phyloP scores from a whole-genome alignment of 1,139 yeast genomes.

The Debaryomyces udenii region DNA sequence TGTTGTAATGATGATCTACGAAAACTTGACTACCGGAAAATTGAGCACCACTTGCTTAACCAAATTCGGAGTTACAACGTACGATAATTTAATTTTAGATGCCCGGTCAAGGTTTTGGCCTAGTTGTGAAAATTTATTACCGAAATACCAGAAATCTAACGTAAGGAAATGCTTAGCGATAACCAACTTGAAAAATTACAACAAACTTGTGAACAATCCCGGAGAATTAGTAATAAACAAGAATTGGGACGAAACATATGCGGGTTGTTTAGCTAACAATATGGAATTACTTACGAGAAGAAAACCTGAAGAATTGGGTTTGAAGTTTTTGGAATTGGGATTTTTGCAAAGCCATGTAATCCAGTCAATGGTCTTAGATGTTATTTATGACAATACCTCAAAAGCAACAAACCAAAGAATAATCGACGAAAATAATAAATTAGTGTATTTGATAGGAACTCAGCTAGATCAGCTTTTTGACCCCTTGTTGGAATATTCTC shows the following conservation, averaged over 20 bases:
- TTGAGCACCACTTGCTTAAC: conserved; percentile 67
- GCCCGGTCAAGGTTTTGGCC: conserved; percentile 71
- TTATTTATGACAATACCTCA: conserved; percentile 62
- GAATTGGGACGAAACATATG: conserved; percentile 73
- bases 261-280: conserved; percentile 70
- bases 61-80: conserved; percentile 67
- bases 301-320: conserved; percentile 62
- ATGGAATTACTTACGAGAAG: conserved; percentile 55
- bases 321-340: conserved; percentile 55
- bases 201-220: conserved; percentile 47
- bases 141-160: conserved; percentile 52
- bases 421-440: conserved; percentile 56
- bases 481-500: conserved; percentile 87
- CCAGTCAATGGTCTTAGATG: conserved; percentile 66
- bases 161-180: conserved; percentile 80
- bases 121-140: conserved; percentile 71
- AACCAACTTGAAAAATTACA: conserved; percentile 67
- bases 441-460: conserved; percentile 77
- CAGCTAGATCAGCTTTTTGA: conserved; percentile 89
- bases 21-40: conserved; percentile 45
- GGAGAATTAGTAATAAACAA: conserved; percentile 25
- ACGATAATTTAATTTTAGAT: conserved; percentile 62
- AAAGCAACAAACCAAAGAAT: conserved; percentile 38
- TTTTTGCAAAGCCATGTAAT: conserved; percentile 57
- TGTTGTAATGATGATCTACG: conserved; percentile 56